These are phyloP conservation scores for Barbatosphaeria neglecta DNA, from an alignment of 495 filamentous ascomycete species.

Conservation along the genomic window DNA sequence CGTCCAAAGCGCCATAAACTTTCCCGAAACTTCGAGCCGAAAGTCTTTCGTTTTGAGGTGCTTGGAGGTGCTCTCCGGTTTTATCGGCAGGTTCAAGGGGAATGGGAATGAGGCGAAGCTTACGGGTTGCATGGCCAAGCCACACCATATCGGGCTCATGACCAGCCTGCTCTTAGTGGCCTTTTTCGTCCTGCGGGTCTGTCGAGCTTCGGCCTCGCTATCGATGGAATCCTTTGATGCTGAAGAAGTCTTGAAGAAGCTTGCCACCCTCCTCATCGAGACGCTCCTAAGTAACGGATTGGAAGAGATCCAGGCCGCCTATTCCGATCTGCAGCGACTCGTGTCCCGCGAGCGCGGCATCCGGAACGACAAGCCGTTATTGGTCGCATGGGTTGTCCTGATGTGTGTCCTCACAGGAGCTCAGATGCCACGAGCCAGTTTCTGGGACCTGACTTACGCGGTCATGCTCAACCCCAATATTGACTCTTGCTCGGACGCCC, in stretches of 20 bases:
- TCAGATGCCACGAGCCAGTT: constrained; percentile 31
- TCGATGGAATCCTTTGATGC: constrained; percentile 20
- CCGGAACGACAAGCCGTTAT: constrained; percentile 38
- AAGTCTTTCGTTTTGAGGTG: constrained; percentile 32
- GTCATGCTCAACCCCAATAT: constrained; percentile 25
- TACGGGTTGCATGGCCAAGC: neutral
- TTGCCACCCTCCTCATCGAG: constrained; percentile 21
- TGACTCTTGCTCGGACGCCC: constrained; percentile 33
- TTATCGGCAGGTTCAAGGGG: constrained; percentile 17
- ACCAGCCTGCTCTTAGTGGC: constrained; percentile 15
- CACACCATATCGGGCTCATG: constrained; percentile 5
- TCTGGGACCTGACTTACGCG: constrained; percentile 47
- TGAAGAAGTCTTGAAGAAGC: constrained; percentile 30
- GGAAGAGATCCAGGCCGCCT: constrained; percentile 43
- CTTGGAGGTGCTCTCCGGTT: constrained; percentile 29
- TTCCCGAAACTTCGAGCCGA: constrained; percentile 14
- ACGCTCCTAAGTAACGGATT: constrained; percentile 38
- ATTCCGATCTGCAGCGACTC: constrained; percentile 46
- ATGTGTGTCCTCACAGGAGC: constrained; percentile 46
- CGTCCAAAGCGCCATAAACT: constrained; percentile 23
- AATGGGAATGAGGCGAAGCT: constrained; percentile 6
- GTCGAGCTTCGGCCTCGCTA: constrained; percentile 12
- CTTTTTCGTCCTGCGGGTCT: constrained; percentile 22
- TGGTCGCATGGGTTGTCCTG: constrained; percentile 56
- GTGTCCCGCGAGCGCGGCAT: constrained; percentile 55